Conservation (phyloP, 2,329 filamentous ascomycete genomes). For the Cytospora mali region DNA sequence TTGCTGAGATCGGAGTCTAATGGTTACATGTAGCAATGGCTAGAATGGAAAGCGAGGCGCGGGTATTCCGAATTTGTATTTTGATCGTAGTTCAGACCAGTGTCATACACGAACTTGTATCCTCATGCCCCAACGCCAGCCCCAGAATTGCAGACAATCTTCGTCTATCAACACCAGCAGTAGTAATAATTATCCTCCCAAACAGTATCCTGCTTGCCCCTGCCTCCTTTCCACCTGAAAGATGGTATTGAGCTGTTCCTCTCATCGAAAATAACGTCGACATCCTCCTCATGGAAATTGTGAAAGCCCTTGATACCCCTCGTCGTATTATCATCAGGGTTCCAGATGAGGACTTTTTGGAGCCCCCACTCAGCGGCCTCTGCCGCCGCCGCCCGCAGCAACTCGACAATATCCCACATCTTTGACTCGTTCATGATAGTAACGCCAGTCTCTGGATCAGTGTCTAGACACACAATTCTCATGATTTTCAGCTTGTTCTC, state of each 20-base stretch:
- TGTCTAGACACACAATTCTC: conserved; percentile 32
- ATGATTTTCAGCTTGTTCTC: conserved; percentile 37
- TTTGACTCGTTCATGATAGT: conserved; percentile 29
- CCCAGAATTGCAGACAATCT: background rate
- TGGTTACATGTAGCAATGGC: background rate
- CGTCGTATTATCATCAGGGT: conserved; percentile 38
- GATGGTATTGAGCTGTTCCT: conserved; percentile 38
- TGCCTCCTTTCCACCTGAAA: conserved; percentile 41
- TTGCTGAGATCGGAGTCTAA: conserved; percentile 3
- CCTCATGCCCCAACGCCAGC: conserved; percentile 4
- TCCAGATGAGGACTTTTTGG: conserved; percentile 41
- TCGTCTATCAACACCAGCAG: conserved; percentile 32
- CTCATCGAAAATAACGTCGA: conserved; percentile 37
- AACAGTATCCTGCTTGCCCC: conserved; percentile 31
- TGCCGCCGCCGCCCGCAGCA: conserved; percentile 39
- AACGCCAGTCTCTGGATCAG: conserved; percentile 22
- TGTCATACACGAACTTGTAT: background rate
- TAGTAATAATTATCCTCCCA: conserved; percentile 40
- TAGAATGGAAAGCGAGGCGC: background rate
- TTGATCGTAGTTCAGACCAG: background rate
- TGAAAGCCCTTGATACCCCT: conserved; percentile 36
- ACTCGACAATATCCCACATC: conserved; percentile 32
- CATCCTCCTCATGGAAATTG: conserved; percentile 42
- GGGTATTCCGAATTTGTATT: background rate
- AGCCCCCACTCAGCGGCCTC: conserved; percentile 39